A percentile compares a stretch with the other conserved stretches of the same genome.
Evolutionary conservation across 345 rosid species (phyloP).

Genomic region (Camelina sativa): DNA sequence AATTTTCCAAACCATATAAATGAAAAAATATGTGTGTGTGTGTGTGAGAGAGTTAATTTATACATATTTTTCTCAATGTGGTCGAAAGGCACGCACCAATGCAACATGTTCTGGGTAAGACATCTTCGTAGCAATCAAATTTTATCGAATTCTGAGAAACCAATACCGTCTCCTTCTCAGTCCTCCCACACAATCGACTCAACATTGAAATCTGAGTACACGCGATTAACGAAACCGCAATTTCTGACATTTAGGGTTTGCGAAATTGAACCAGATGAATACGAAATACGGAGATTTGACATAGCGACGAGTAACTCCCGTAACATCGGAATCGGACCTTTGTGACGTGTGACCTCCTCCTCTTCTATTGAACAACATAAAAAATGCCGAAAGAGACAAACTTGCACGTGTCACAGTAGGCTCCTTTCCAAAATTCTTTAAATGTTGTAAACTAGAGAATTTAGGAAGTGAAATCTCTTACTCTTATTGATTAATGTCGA

Average conservation of each 20-base stretch:
- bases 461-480: too few relatives aligned
- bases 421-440: background rate
- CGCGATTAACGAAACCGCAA: background rate
- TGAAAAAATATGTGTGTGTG: background rate
- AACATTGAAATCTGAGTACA: background rate
- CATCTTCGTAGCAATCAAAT: background rate
- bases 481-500: too few relatives aligned
- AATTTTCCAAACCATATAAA: background rate
- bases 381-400: background rate
- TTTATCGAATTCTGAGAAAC: background rate
- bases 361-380: background rate
- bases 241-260: background rate
- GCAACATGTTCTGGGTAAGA: background rate
- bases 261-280: background rate
- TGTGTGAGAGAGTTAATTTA: background rate
- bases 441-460: too few relatives aligned
- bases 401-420: slow-evolving; percentile 10
- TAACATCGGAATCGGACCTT: background rate
- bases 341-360: background rate
- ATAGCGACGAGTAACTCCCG: background rate
- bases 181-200: slow-evolving; percentile 1
- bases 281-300: background rate
- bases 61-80: background rate
- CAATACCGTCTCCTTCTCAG: background rate
- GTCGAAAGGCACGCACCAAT: slow-evolving; percentile 7